Conservation (phyloP, 2,329 filamentous ascomycete species). For the Helotiales sp. region DNA sequence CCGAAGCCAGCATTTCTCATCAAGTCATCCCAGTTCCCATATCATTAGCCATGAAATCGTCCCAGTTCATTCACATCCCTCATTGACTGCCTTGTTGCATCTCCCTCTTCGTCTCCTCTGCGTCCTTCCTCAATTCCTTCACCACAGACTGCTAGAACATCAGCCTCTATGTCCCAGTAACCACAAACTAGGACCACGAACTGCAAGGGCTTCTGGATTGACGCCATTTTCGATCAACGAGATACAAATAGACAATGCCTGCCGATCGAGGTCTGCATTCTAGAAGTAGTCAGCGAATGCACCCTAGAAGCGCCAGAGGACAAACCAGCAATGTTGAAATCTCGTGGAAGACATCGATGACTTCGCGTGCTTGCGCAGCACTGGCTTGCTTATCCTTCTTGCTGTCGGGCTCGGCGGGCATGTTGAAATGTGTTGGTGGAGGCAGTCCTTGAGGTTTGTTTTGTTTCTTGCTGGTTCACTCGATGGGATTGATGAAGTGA, state of each 20-base stretch:
- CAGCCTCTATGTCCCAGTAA: constrained; percentile 19
- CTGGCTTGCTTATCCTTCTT: constrained; percentile 64
- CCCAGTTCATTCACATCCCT: background rate
- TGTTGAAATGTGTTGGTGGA: constrained; percentile 31
- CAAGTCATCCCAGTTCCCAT: background rate
- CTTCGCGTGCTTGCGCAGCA: constrained; percentile 81
- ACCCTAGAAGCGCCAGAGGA: constrained; percentile 27
- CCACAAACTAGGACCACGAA: constrained; percentile 52
- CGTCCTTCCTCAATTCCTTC: constrained; percentile 42
- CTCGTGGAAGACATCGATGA: constrained; percentile 82
- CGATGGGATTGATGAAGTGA: background rate
- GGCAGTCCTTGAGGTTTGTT: background rate
- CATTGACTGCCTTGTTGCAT: constrained; percentile 18
- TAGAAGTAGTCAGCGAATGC: constrained; percentile 46
- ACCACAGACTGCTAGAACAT: constrained; percentile 38
- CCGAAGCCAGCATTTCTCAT: background rate
- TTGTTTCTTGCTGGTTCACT: constrained; percentile 5
- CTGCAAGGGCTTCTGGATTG: constrained; percentile 91
- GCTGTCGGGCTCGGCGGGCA: constrained; percentile 57
- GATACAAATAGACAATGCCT: constrained; percentile 91
- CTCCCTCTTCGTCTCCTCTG: constrained; percentile 35
- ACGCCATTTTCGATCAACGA: constrained; percentile 97
- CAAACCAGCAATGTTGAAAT: constrained; percentile 87
- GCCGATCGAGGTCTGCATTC: constrained; percentile 93
- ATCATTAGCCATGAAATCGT: background rate